phyloP scores from a whole-genome alignment of 2,329 filamentous ascomycete species.

The Cyphellophora attinorum region DNA sequence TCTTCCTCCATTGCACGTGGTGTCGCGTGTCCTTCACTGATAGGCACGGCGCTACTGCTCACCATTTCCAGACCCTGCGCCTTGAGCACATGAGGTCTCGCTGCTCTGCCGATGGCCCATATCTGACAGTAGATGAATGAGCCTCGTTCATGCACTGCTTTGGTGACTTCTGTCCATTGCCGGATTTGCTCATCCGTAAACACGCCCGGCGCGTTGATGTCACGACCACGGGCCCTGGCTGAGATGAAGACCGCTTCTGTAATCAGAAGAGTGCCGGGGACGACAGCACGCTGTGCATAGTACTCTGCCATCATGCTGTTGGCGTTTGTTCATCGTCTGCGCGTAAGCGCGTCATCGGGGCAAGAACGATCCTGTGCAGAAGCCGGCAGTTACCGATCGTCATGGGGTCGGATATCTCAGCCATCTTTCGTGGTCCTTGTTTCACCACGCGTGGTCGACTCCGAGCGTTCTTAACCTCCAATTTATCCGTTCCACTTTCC shows the following conservation, averaged over 20 bases:
- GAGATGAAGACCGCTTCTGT: constrained; percentile 14
- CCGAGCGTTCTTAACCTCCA: too few species aligned
- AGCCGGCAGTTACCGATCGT: constrained; percentile 35
- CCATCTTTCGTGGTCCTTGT: too few species aligned
- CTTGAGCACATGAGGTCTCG: constrained; percentile 22
- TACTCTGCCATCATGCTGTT: constrained; percentile 28
- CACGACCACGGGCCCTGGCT: background rate
- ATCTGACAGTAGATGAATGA: constrained; percentile 33
- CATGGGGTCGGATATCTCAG: constrained; percentile 31
- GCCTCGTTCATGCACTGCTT: constrained; percentile 41
- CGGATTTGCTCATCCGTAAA: constrained; percentile 28
- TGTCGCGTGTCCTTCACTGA: constrained; percentile 27
- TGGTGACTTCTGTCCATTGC: constrained; percentile 41
- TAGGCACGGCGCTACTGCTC: background rate
- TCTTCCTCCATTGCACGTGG: constrained; percentile 22
- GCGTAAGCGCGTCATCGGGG: constrained; percentile 46
- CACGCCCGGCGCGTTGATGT: constrained; percentile 9
- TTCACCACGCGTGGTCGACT: too few species aligned
- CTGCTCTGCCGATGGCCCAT: constrained; percentile 38
- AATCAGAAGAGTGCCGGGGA: constrained; percentile 27
- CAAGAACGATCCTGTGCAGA: constrained; percentile 41
- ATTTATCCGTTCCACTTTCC: too few species aligned
- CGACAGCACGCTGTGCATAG: constrained; percentile 28
- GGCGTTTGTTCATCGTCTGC: constrained; percentile 28
- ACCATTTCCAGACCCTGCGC: constrained; percentile 1